Evolutionary conservation across 768 basidiomycete genomes (phyloP), one percentile per base, ranked within the genome.

Genomic region (Tubosaeta brunneosetosa): DNA sequence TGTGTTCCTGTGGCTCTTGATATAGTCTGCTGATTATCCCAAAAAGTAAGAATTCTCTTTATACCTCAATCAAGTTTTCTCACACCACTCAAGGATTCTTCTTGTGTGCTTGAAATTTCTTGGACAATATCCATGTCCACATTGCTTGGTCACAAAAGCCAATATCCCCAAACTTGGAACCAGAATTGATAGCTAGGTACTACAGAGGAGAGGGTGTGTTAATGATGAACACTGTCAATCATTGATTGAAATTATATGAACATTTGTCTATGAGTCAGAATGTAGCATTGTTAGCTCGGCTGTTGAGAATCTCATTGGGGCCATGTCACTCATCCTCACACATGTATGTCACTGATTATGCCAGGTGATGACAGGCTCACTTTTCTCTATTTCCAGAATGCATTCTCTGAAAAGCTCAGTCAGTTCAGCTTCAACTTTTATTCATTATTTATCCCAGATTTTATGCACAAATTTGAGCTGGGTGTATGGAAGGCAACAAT

Each of bases 221-320:
- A 66, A 22, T 71, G 73, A 53, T 71, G 68, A 1, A 40, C 48
- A 0, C 32, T 73, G 74, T 43, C 69, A 73, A 46, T 57, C 66
- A 31, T 73, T 73, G 42, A 60, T 75, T 0, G 73, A 74, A 0
- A 26, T 6, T 3, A 65, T 68, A 0, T 73, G 70, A 67, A 73
- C 71, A 40, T 44, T 49, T 0, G 25, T 74, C 6, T 66, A 76
- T 29, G 62, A 59, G 6, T 26, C 22, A 2, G 55, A 47, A 25
- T 12, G 3, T 33, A 12, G 46, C 29, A 17, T 54, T 2, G 10
- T 34, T 0, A 57, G 52, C 37, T 14, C 29, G 5, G 46, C 36
- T 0, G 36, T 55, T 3, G 43, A 55, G 14, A 13, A 6, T 4
- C 4, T 51, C 6, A 32, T 55, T 10, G 22, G 46, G 12, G 1